These are phyloP conservation scores for Parafenestella ontariensis DNA, from an alignment of 2,329 filamentous ascomycete genomes.

Conservation along the genomic window DNA sequence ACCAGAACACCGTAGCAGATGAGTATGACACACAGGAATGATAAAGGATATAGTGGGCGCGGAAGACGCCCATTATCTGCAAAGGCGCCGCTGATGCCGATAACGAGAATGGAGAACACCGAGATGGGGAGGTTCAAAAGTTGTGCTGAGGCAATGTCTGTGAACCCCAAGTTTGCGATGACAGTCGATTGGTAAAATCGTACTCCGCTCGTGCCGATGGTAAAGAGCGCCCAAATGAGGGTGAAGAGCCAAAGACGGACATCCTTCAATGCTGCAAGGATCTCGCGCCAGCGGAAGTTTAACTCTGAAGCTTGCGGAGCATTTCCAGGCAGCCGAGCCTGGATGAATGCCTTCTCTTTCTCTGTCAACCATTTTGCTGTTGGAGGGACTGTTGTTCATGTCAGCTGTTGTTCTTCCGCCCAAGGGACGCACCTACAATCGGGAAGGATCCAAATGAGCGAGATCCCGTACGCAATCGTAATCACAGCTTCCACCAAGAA, in stretches of 20 bases:
- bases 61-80: slow-evolving; percentile 39
- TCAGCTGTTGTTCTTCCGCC: neutral
- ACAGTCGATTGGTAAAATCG: slow-evolving; percentile 68
- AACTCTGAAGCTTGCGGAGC: slow-evolving; percentile 49
- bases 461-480: slow-evolving; percentile 70
- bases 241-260: slow-evolving; percentile 63
- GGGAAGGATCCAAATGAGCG: slow-evolving; percentile 71
- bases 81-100: slow-evolving; percentile 30
- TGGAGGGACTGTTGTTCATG: slow-evolving; percentile 67
- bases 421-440: neutral
- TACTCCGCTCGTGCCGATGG: slow-evolving; percentile 53
- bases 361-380: slow-evolving; percentile 74
- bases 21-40: slow-evolving; percentile 54
- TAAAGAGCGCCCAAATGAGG: slow-evolving; percentile 40
- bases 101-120: slow-evolving; percentile 64
- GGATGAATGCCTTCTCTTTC: slow-evolving; percentile 72
- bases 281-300: slow-evolving; percentile 57
- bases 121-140: slow-evolving; percentile 72
- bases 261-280: slow-evolving; percentile 57
- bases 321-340: slow-evolving; percentile 65
- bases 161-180: slow-evolving; percentile 63
- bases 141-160: slow-evolving; percentile 65
- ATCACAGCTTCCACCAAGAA: slow-evolving; percentile 69
- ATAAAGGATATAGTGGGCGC: slow-evolving; percentile 51
- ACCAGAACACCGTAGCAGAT: slow-evolving; percentile 45